Evolutionary conservation across 495 filamentous ascomycete genomes (phyloP), one percentile per base, ranked within the genome.

Genomic region (Tuber borchii): DNA sequence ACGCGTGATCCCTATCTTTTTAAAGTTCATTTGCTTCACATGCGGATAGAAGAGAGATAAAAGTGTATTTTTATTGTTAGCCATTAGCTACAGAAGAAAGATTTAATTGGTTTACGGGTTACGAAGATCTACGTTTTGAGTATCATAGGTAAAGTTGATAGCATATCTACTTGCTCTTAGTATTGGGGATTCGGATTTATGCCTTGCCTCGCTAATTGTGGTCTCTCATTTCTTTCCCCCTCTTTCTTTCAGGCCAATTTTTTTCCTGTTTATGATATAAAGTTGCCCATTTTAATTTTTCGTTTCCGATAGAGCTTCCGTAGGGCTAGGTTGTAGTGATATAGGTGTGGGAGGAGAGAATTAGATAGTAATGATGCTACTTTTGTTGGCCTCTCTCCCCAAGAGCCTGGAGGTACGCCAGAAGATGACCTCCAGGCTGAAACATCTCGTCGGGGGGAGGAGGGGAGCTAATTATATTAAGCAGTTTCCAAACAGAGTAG

Each of bases 401-500:
- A 65, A 65, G 56, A 65, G 56, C 56, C 56, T 65, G 56, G 16
- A 65, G 56, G 26, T 65, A 65, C 1, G 56, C 14, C 6, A 65
- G 26, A n/a, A 65, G 26, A 16, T 65, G 56, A 10, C 56, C 56
- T 65, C 56, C 34, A 65, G 56, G 56, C 56, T 65, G 56, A 17
- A 34, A 14, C 5, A 31, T 31, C 56, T 65, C 56, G 4, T 65
- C 56, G 26, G 56, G 56, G 4, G 56, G 26, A 17, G 56, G 26
- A 17, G 45, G 45, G 14, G 56, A 65, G 31, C 56, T 65, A 65
- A 65, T 65, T 8, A 65, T 65, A 17, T 19, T 65, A 34, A 65
- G 56, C 26, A 65, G 56, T 65, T 65, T 65, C 56, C 56, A 65
- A 65, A 65, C 56, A 34, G 56, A 65, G 26, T 65, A 65, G 56